phyloP scores from a whole-genome alignment of 2,329 filamentous ascomycete species.

The Cytospora mali region DNA sequence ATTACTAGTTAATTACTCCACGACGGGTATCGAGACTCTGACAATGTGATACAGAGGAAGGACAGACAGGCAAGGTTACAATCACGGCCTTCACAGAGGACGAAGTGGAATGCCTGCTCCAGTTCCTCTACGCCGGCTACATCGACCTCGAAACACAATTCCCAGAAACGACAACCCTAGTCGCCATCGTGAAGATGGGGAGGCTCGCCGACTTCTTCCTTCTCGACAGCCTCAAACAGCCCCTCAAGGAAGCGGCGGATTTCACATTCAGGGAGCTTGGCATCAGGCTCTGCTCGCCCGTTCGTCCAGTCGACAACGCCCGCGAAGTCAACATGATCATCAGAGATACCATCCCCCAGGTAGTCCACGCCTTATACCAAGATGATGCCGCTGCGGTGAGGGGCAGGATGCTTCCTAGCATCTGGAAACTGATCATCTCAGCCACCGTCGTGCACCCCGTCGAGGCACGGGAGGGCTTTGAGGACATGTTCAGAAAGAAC shows the following conservation, averaged over 20 bases:
- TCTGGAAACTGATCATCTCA: not conserved
- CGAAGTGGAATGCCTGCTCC: not conserved
- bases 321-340: not conserved
- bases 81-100: not conserved
- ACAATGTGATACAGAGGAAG: constrained; percentile 1
- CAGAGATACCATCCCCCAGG: not conserved
- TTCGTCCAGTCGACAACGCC: not conserved
- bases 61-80: not conserved
- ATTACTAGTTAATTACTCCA: no score
- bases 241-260: not conserved
- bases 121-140: not conserved
- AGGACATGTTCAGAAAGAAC: not conserved
- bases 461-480: not conserved
- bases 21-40: not conserved
- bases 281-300: not conserved
- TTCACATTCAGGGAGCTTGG: not conserved
- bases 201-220: not conserved
- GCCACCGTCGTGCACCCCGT: not conserved
- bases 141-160: not conserved
- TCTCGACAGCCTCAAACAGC: not conserved
- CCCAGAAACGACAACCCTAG: not conserved
- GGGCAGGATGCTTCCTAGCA: not conserved
- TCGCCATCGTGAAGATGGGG: not conserved
- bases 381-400: not conserved
- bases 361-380: not conserved